phyloP scores from a whole-genome alignment of 2,329 filamentous ascomycete genomes.

The Aspergillus candidus region DNA sequence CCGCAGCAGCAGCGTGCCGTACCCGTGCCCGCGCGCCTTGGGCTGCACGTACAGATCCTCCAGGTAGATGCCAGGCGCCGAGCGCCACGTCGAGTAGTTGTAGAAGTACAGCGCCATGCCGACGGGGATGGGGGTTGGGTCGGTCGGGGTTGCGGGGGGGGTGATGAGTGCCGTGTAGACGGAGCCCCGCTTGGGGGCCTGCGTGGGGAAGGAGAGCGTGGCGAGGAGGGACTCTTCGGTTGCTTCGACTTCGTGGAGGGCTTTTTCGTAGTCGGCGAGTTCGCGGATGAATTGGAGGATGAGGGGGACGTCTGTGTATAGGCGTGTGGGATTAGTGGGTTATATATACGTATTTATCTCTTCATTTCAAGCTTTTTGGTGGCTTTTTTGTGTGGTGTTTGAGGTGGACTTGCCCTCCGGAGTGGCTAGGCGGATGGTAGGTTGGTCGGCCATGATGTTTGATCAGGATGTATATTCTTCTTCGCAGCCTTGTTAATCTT shows the following conservation, averaged over 20 bases:
- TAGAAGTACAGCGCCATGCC: slow-evolving; percentile 91
- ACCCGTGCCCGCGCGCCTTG: slow-evolving; percentile 65
- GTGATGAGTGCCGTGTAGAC: slow-evolving; percentile 70
- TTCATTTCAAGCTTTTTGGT: neutral
- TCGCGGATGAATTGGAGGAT: slow-evolving; percentile 79
- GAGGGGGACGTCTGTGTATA: slow-evolving; percentile 62
- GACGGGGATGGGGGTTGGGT: slow-evolving; percentile 41
- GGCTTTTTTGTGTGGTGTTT: neutral
- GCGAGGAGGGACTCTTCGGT: slow-evolving; percentile 65
- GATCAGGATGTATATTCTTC: neutral
- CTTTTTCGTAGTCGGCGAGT: slow-evolving; percentile 82
- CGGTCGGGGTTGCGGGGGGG: slow-evolving; percentile 42
- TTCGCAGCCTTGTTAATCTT: too few species aligned
- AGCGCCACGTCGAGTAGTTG: slow-evolving; percentile 91
- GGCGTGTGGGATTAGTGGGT: neutral
- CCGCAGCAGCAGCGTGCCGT: slow-evolving; percentile 68
- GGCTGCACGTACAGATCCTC: slow-evolving; percentile 85
- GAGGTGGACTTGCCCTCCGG: slow-evolving; percentile 28
- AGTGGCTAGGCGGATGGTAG: slow-evolving; percentile 38
- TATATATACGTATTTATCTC: slow-evolving; percentile 6
- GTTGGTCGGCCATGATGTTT: slow-evolving; percentile 28
- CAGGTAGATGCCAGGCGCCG: slow-evolving; percentile 81
- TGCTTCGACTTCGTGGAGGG: slow-evolving; percentile 66
- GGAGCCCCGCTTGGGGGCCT: slow-evolving; percentile 48
- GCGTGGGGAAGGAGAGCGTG: slow-evolving; percentile 71